Base-by-base conservation (phyloP, 345 rosid genomes). In the Salix caprea region DNA sequence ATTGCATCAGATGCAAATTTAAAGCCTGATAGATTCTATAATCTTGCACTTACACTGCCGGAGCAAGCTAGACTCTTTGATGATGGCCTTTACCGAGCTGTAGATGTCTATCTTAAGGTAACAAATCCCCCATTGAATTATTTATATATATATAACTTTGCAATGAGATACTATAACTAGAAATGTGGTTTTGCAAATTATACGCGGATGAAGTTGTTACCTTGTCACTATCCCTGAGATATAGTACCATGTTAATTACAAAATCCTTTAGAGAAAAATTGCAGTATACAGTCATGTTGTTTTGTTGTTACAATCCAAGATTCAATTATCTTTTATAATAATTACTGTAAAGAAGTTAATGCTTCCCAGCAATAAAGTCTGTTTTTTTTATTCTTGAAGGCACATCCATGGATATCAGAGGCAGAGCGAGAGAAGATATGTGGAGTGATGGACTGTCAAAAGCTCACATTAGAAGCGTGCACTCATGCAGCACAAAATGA, bases 401-500 rank as follows among this genome's bases (percentile, higher is more conserved):
- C 99, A 74, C 99, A 96, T 89, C 91, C 99, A 40, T 93, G 92
- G 97, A 72, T 89, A 76, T 7, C 92, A 61, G 98, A 96, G 84
- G 79, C 83, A 21, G 99, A 93, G 84, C 81, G 97, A 54, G 99
- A 96, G 80, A 91, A 89, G 87, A 86, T 96, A 61, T 89, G 96
- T 56, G 94, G 97, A 32, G 85, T 90, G 0, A 82, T 96, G 85
- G 99, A 96, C 65, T 96, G 93, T 78, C 98, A 92, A 60, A 93
- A 96, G 84, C 90, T 96, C 2, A 96, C 99, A 6, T 84, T 96
- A 0, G 99, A 91, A 75, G 99, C 99, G 28, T 96, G 98, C 89
- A 96, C 99, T 1, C 99, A 96, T 91, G 98, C 99, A 11, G 98
- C 99, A 1, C 99, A 96, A 56, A 96, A 93, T 84, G 99, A 96